Conservation (phyloP, 1,139 yeast genomes). For the Pichia sp. region DNA sequence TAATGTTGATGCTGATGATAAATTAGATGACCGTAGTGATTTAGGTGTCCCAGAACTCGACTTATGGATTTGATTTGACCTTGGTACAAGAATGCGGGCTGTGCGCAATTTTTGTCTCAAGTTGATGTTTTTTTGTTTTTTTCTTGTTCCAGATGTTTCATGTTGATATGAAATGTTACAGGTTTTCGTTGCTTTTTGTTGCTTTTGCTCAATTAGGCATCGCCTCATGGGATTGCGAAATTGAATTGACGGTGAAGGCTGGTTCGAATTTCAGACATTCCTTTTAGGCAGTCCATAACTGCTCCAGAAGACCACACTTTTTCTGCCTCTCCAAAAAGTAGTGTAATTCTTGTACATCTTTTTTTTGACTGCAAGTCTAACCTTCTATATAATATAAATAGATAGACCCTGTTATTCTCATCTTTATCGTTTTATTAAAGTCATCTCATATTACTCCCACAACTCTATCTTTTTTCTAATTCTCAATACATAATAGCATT, state of each 20-base stretch:
- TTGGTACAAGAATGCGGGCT: not conserved
- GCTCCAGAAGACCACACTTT: not conserved
- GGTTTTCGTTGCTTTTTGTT: not conserved
- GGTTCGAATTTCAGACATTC: not conserved
- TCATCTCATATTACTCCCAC: not conserved
- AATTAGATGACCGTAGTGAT: slow-evolving; percentile 7
- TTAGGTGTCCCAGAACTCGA: slow-evolving; percentile 26
- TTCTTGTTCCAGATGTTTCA: not conserved
- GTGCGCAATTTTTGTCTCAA: not conserved
- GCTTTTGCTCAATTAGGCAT: not conserved
- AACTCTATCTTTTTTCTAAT: too few species aligned
- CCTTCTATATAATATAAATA: not conserved
- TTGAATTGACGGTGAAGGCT: not conserved
- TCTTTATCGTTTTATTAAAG: not conserved
- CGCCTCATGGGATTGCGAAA: not conserved
- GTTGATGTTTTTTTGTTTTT: not conserved
- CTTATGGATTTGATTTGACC: slow-evolving; percentile 19
- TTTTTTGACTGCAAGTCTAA: not conserved
- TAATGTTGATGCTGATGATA: not conserved
- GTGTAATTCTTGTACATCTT: not conserved
- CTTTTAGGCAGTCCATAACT: not conserved
- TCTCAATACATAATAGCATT: not conserved
- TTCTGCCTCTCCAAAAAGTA: not conserved
- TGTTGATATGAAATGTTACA: not conserved
- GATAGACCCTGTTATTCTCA: not conserved